Evolutionary conservation across 139 green algal genomes (phyloP).

Genomic region (Tetraselmis striata): DNA sequence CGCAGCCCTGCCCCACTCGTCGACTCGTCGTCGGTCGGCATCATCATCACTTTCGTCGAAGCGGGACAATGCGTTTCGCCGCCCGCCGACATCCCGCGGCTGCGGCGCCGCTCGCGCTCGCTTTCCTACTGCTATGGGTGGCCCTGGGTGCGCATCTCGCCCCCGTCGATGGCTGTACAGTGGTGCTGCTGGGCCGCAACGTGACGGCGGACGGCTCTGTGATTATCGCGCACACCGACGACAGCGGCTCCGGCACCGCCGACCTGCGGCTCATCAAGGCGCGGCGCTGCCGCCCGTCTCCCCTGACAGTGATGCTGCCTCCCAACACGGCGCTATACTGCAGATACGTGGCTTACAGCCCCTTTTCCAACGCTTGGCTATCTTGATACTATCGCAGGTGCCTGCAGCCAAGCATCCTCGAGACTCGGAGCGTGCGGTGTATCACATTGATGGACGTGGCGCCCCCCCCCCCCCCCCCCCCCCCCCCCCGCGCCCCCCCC

Average conservation of each 20-base stretch:
- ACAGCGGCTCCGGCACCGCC: neutral
- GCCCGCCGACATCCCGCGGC: too few relatives aligned
- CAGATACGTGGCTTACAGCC: too few relatives aligned
- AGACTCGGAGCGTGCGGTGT: neutral
- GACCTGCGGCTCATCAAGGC: slow-evolving; percentile 2
- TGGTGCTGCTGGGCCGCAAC: neutral
- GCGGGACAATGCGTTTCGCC: too few relatives aligned
- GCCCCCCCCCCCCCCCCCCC: too few relatives aligned
- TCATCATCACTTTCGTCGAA: too few relatives aligned
- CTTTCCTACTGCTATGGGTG: too few relatives aligned
- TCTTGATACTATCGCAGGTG: neutral
- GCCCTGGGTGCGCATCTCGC: too few relatives aligned
- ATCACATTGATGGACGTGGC: neutral
- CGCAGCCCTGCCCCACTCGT: too few relatives aligned
- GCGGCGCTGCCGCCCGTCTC: neutral
- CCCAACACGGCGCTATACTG: too few relatives aligned
- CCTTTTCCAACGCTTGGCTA: neutral
- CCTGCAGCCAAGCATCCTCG: neutral
- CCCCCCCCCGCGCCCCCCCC: too few relatives aligned
- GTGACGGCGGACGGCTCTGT: slow-evolving; percentile 1
- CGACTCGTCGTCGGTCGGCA: too few relatives aligned
- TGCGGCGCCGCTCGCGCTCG: too few relatives aligned
- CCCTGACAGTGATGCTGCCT: neutral
- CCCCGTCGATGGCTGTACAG: neutral
- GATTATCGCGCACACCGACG: slow-evolving; percentile 10